Evolutionary conservation across 805 yeast genomes (phyloP), one percentile per base, ranked within the genome.

Genomic region (Saccharomyces paradoxus): DNA sequence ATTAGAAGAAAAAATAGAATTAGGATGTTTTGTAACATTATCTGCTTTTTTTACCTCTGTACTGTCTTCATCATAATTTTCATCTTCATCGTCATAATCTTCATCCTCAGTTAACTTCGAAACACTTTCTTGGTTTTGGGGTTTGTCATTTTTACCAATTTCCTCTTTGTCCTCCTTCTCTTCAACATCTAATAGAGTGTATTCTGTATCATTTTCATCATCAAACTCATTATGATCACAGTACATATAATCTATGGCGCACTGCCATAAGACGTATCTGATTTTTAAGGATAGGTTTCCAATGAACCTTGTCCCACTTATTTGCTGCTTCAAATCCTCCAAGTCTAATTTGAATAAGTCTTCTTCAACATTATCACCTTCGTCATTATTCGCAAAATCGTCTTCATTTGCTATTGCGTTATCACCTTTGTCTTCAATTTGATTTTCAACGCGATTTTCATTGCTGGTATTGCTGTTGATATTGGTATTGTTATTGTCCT

Each of bases 221-320:
- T 63, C 66, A 6, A 64, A 58, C 29, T 70, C 72, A 37, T 68
- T 66, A 48, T 73, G 74, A 41, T 74, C 77, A 41, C 60, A 58
- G 44, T 57, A 68, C 26, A 64, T 56, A 8, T 60, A 53, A 51
- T 63, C 68, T 32, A 63, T 57, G 7, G 66, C 90, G 64, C 80
- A 82, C 61, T 86, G 91, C 81, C 88, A 87, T 26, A 87, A 71
- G 12, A 86, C 76, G 60, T 84, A 86, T 58, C 92, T 73, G 24
- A 86, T 70, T 57, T 81, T 86, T 50, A 86, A 71, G 5, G 89
- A 84, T 46, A 86, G 58, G 68, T 82, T 71, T 66, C 85, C 74
- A 0, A 80, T 71, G 8, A 81, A 75, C 13, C 73, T 75, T 9
- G 68, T 58, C 1, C 82, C 82, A 30, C 72, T 79, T 66, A 70